A percentile compares a stretch with the other conserved stretches of the same genome.
Conservation (phyloP, 169 alveolate species). For the Plasmodium knowlesi region DNA sequence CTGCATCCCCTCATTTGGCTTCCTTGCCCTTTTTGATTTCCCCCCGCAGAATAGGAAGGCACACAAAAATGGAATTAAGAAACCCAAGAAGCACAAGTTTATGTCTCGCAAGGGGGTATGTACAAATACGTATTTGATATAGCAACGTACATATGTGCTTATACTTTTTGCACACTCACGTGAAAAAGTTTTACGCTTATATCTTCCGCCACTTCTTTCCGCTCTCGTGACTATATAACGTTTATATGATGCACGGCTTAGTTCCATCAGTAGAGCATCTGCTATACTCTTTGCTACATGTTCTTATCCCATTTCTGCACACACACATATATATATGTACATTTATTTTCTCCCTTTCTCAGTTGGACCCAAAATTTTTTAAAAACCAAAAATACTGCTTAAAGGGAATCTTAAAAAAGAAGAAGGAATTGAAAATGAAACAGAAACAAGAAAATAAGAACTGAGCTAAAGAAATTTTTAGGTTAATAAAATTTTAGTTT, state of each 20-base stretch:
- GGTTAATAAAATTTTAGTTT: neutral
- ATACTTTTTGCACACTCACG: neutral
- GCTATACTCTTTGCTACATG: neutral
- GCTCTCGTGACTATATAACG: neutral
- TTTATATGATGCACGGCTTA: neutral
- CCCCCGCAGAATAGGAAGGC: slow-evolving; percentile 85
- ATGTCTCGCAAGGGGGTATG: slow-evolving; percentile 87
- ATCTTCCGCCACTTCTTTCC: neutral
- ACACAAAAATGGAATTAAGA: slow-evolving; percentile 87
- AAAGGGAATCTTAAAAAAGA: slow-evolving; percentile 82
- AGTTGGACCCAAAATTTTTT: slow-evolving; percentile 87
- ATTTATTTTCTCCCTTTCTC: neutral
- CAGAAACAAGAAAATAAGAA: slow-evolving; percentile 47
- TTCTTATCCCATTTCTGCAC: neutral
- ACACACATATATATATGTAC: neutral
- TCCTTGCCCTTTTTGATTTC: neutral
- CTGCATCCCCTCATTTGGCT: neutral
- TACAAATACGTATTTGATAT: neutral
- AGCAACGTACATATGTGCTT: neutral
- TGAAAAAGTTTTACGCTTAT: neutral
- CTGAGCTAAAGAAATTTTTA: neutral
- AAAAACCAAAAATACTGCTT: slow-evolving; percentile 85
- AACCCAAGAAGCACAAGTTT: slow-evolving; percentile 79
- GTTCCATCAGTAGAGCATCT: neutral
- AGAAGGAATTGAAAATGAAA: slow-evolving; percentile 48